Conservation (phyloP, 345 rosid genomes). For the Citrus glauca region DNA sequence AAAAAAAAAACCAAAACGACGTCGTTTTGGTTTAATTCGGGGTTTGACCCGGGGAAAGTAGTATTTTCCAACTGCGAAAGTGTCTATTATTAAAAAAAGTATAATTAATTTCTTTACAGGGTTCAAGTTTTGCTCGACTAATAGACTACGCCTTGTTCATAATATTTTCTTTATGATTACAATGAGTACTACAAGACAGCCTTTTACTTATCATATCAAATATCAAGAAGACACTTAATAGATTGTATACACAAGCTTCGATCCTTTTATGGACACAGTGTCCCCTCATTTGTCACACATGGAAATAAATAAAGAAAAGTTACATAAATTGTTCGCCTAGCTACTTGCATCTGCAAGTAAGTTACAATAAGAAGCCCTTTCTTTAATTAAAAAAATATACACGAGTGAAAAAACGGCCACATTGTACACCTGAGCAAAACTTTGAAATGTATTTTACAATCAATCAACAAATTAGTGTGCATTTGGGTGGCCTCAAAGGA, state of each 20-base stretch:
- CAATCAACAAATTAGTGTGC: conserved; percentile 18
- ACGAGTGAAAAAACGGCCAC: conserved; percentile 1
- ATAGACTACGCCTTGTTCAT: conserved; percentile 21
- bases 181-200: neutral
- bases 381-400: neutral
- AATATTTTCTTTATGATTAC: too few species aligned
- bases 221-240: neutral
- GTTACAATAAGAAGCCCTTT: neutral
- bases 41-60: too few species aligned
- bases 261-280: neutral
- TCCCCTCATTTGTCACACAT: neutral
- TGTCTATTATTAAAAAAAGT: neutral
- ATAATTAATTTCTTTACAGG: conserved; percentile 7
- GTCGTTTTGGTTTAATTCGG: too few species aligned
- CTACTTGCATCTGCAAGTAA: neutral
- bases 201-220: neutral
- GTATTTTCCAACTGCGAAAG: too few species aligned
- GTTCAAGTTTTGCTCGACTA: neutral
- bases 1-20: too few species aligned
- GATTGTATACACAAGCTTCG: neutral
- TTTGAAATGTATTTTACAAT: conserved; percentile 15
- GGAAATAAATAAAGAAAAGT: neutral
- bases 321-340: neutral
- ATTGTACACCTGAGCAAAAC: conserved; percentile 11
- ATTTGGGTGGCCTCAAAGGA: conserved; percentile 9